Evolutionary conservation across 805 yeast genomes (phyloP), one percentile per base, ranked within the genome.

Genomic region (Wickerhamomyces bisporus): DNA sequence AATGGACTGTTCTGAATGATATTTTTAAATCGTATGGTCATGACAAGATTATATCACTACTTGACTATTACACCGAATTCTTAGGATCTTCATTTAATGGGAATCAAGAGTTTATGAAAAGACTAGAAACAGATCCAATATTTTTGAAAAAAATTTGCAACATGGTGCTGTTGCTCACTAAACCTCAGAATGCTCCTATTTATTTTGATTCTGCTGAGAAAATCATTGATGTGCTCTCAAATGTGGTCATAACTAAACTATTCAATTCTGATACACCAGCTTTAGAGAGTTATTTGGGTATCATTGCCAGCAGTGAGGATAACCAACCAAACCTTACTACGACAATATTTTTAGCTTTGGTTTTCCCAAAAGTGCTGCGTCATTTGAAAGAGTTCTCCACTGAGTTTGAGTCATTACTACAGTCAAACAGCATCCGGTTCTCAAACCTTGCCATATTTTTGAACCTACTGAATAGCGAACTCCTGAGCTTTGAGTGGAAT

Each of bases 1-100:
- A 64, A 32, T 61, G 65, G 66, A 47, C 55, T n/a, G 62, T 59
- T 0, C 35, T 59, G 12, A 53, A 64, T 42, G 68, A 64, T 32
- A 58, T 55, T 3, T 54, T 60, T 25, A 46, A 44, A 16, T 47
- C 44, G 0, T 74, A 73, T 2, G 68, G 71, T 36, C 60, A 55
- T 15, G 34, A 47, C 6, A 51, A 57, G 4, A 44, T 64, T 7
- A 55, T 67, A 13, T 40, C 46, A 40, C 45, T 61, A 27, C 25
- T 62, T 7, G 48, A 50, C 6, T 32, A 28, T 1, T 62, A 62
- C 26, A 37, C 55, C 9, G 41, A 38, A 4, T 51, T 54, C 29
- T 30, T 63, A 7, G 33, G 43, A 1, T 33, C 26, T 16, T 45
- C 58, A 1, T 45, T 53, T 56, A 48, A 67, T 50, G 42, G 63